A percentile compares a stretch with the other conserved stretches of the same genome.
Conservation (phyloP, 1,284 basidiomycete species). For the Cutaneotrichosporon dermatis region DNA sequence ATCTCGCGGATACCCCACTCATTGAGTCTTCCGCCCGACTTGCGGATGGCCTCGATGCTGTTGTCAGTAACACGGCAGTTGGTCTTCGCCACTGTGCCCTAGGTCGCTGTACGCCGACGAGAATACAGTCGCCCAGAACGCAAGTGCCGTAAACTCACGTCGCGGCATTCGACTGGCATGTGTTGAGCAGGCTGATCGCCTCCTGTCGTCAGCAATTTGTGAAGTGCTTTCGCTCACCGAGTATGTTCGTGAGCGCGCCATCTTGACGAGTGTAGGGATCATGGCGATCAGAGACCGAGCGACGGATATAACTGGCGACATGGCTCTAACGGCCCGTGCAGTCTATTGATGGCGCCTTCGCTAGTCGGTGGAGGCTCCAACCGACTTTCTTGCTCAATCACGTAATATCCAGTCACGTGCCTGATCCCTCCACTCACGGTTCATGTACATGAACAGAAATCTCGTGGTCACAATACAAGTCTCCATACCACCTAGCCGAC, state of each 20-base stretch:
- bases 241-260: constrained; percentile 31
- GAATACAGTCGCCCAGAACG: too few relatives aligned
- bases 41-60: constrained; percentile 71
- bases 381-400: too few relatives aligned
- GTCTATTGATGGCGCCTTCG: too few relatives aligned
- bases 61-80: constrained; percentile 4
- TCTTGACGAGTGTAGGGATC: constrained; percentile 30
- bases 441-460: too few relatives aligned
- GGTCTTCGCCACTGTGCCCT: too few relatives aligned
- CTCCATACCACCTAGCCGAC: background rate
- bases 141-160: constrained; percentile 46
- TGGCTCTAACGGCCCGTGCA: too few relatives aligned
- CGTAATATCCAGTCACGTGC: too few relatives aligned
- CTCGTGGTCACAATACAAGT: too few relatives aligned
- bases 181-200: constrained; percentile 82
- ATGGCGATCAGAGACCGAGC: constrained; percentile 8
- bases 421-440: too few relatives aligned
- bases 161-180: constrained; percentile 90
- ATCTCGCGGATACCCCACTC: constrained; percentile 79
- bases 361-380: too few relatives aligned
- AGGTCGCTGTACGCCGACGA: too few relatives aligned
- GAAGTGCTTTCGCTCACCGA: constrained; percentile 11
- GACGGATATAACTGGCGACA: too few relatives aligned
- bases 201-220: constrained; percentile 48
- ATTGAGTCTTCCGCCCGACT: constrained; percentile 66